These are phyloP conservation scores for Citrus medica DNA, from an alignment of 345 rosid species.

Conservation along the genomic window DNA sequence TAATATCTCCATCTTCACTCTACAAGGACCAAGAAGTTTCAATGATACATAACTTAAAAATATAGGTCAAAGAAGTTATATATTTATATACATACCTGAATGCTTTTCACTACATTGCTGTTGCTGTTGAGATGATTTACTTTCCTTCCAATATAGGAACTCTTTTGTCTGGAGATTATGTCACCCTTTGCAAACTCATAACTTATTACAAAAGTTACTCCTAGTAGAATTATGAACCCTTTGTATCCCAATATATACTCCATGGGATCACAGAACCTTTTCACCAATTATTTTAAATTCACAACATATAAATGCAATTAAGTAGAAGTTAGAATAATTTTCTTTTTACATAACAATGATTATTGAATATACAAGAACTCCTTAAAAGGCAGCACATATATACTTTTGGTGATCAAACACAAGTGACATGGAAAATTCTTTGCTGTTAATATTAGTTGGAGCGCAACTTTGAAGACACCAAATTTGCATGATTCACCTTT, in stretches of 20 bases:
- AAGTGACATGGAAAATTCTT: too few relatives aligned
- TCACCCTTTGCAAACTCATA: background rate
- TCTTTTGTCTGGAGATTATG: background rate
- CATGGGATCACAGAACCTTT: background rate
- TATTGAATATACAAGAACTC: background rate
- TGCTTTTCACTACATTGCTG: constrained; percentile 28
- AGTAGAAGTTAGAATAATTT: too few relatives aligned
- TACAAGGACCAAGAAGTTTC: background rate
- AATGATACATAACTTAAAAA: too few relatives aligned
- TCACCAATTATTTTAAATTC: background rate
- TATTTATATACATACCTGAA: constrained; percentile 24
- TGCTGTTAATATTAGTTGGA: too few relatives aligned
- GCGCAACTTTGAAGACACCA: too few relatives aligned
- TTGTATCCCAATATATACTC: background rate
- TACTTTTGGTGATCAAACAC: background rate
- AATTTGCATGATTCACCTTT: too few relatives aligned
- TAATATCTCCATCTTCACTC: constrained; percentile 29
- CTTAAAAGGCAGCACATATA: background rate
- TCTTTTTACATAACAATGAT: background rate
- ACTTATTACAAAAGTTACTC: background rate
- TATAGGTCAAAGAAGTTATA: too few relatives aligned
- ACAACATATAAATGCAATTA: too few relatives aligned
- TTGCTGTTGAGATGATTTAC: background rate
- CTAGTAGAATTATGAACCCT: constrained; percentile 2
- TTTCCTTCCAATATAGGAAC: background rate